Conservation (phyloP, 768 basidiomycete species). For the Pholiota molesta region DNA sequence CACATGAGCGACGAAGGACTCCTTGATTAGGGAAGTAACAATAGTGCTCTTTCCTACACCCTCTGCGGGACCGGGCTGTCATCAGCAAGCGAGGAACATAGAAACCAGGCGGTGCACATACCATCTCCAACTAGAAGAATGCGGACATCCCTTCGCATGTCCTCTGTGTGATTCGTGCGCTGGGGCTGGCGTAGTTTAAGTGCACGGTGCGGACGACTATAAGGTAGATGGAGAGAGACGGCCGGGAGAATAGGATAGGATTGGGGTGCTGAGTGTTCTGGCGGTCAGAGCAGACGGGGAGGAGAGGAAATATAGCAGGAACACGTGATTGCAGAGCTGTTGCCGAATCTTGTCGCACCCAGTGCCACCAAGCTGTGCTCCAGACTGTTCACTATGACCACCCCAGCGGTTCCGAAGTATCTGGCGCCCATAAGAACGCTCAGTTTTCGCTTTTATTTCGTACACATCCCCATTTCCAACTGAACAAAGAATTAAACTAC, state of each 20-base stretch:
- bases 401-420: not conserved
- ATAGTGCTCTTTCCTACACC: conserved; percentile 98
- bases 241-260: not conserved
- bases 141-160: conserved; percentile 90
- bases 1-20: conserved; percentile 90
- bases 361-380: too few species aligned
- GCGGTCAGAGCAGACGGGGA: not conserved
- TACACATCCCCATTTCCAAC: not conserved
- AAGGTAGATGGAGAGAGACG: not conserved
- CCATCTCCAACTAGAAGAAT: conserved; percentile 95
- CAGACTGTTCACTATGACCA: not conserved
- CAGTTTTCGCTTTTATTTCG: not conserved
- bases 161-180: conserved; percentile 13
- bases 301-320: conserved; percentile 8
- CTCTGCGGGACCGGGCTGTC: conserved; percentile 51
- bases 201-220: not conserved
- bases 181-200: not conserved
- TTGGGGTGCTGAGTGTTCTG: not conserved
- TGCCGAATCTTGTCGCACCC: not conserved
- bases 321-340: conserved; percentile 4
- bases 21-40: conserved; percentile 95
- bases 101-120: conserved; percentile 37
- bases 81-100: conserved; percentile 13
- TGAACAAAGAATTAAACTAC: not conserved
- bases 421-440: not conserved